Conservation (phyloP, 2,329 filamentous ascomycete genomes). For the Exophiala mesophila region DNA sequence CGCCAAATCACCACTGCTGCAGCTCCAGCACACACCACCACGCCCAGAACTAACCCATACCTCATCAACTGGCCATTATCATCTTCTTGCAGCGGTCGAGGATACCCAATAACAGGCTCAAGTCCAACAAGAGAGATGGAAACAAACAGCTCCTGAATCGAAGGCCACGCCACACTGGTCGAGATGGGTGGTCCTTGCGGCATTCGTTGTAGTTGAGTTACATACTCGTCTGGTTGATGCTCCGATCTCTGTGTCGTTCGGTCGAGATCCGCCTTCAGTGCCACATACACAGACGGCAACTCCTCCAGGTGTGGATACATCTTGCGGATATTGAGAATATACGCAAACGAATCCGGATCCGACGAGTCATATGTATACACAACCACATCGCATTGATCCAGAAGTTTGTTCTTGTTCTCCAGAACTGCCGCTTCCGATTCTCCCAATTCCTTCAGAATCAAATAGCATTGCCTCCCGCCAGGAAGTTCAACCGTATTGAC, state of each 20-base stretch:
- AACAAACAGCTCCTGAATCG: conserved; percentile 90
- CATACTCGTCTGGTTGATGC: conserved; percentile 87
- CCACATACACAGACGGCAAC: conserved; percentile 87
- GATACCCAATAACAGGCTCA: conserved; percentile 81
- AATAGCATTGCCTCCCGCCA: conserved; percentile 92
- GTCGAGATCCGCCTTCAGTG: conserved; percentile 90
- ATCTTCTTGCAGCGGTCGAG: conserved; percentile 77
- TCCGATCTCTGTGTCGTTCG: conserved; percentile 95
- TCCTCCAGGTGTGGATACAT: conserved; percentile 79
- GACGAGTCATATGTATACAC: conserved; percentile 97
- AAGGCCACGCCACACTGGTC: conserved; percentile 90
- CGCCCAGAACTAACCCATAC: conserved; percentile 78
- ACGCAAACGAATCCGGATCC: conserved; percentile 90
- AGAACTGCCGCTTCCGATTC: conserved; percentile 83
- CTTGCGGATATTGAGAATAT: conserved; percentile 75
- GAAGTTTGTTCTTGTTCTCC: conserved; percentile 75
- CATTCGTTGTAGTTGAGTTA: conserved; percentile 71
- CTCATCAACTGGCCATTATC: conserved; percentile 63
- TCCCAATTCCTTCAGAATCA: conserved; percentile 91
- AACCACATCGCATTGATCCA: conserved; percentile 88
- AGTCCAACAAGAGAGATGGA: conserved; percentile 86
- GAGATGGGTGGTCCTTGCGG: conserved; percentile 71
- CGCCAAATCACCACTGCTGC: conserved; percentile 59
- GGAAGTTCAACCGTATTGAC: conserved; percentile 96
- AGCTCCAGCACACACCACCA: conserved; percentile 55